phyloP scores from a whole-genome alignment of 352 stramenopile genomes.

The Phytophthora chlamydospora region DNA sequence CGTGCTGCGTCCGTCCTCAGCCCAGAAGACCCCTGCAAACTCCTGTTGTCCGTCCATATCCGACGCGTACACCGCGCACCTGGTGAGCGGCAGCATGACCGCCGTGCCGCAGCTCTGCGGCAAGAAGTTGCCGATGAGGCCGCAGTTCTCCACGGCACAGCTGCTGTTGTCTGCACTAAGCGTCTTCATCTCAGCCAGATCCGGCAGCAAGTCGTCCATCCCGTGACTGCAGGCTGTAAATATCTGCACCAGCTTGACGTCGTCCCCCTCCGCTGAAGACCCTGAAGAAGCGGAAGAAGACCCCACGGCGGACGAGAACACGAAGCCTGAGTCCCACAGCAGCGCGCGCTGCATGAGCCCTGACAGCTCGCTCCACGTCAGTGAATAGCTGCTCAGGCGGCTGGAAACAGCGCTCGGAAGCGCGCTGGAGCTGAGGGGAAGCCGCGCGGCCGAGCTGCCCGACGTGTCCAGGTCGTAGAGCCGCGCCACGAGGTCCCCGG shows the following conservation, averaged over 20 bases:
- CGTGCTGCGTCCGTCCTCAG: slow-evolving; percentile 60
- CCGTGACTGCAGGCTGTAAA: slow-evolving; percentile 60
- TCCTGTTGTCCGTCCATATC: slow-evolving; percentile 37
- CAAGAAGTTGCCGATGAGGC: slow-evolving; percentile 43
- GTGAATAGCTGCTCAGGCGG: slow-evolving; percentile 36
- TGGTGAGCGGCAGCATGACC: slow-evolving; percentile 38
- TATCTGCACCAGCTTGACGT: slow-evolving; percentile 54
- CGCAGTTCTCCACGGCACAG: slow-evolving; percentile 42
- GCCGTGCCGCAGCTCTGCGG: slow-evolving; percentile 41
- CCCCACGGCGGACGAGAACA: slow-evolving; percentile 39
- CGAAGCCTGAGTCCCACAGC: slow-evolving; percentile 74
- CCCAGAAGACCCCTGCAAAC: slow-evolving; percentile 57
- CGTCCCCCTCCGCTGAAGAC: slow-evolving; percentile 14
- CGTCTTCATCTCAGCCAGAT: slow-evolving; percentile 41
- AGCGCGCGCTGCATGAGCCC: slow-evolving; percentile 72
- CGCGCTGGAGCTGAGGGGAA: slow-evolving; percentile 40
- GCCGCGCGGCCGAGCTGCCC: slow-evolving; percentile 27
- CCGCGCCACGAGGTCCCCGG: slow-evolving; percentile 58
- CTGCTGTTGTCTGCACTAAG: slow-evolving; percentile 26
- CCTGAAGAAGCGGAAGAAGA: slow-evolving; percentile 14
- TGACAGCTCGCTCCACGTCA: slow-evolving; percentile 51
- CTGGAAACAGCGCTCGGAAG: slow-evolving; percentile 41
- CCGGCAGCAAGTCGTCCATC: slow-evolving; percentile 67
- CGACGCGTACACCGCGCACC: slow-evolving; percentile 50
- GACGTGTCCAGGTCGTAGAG: slow-evolving; percentile 50